phyloP scores from a whole-genome alignment of 148 eudicot species.

The Vaccinium myrtillus region DNA sequence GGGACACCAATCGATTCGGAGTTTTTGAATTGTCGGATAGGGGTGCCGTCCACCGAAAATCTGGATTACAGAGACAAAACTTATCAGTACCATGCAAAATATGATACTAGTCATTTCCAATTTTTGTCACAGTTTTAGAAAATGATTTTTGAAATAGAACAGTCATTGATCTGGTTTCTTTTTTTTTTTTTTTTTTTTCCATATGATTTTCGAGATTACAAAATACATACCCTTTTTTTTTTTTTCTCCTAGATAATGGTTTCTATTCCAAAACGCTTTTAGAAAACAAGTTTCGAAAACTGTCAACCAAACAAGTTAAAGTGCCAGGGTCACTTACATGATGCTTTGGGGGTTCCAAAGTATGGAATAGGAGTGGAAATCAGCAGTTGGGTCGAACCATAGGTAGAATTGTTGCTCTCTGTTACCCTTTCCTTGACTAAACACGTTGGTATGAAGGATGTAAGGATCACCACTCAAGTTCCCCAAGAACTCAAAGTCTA shows the following conservation, averaged over 20 bases:
- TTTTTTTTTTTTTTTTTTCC: no score
- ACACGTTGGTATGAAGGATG: slow-evolving; percentile 39
- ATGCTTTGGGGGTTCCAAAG: slow-evolving; percentile 38
- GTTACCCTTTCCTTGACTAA: slow-evolving; percentile 34
- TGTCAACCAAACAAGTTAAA: no score
- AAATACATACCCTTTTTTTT: no score
- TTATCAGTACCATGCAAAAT: background rate
- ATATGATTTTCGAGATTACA: no score
- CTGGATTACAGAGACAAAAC: background rate
- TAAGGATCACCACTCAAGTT: no score
- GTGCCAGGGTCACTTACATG: slow-evolving; percentile 19
- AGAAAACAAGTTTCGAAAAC: no score
- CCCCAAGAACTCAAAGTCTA: slow-evolving; percentile 31
- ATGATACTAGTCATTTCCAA: no score
- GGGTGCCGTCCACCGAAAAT: slow-evolving; percentile 33
- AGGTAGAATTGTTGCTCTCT: slow-evolving; percentile 39
- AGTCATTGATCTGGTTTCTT: no score
- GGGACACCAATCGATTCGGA: slow-evolving; percentile 26
- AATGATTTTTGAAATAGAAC: no score
- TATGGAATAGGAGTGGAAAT: slow-evolving; percentile 35
- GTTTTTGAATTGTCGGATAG: slow-evolving; percentile 34
- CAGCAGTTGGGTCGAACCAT: slow-evolving; percentile 40
- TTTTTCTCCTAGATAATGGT: no score
- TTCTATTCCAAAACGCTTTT: no score
- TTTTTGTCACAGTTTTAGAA: no score